phyloP scores from a whole-genome alignment of 768 basidiomycete species.

The Asterophora lycoperdoides region DNA sequence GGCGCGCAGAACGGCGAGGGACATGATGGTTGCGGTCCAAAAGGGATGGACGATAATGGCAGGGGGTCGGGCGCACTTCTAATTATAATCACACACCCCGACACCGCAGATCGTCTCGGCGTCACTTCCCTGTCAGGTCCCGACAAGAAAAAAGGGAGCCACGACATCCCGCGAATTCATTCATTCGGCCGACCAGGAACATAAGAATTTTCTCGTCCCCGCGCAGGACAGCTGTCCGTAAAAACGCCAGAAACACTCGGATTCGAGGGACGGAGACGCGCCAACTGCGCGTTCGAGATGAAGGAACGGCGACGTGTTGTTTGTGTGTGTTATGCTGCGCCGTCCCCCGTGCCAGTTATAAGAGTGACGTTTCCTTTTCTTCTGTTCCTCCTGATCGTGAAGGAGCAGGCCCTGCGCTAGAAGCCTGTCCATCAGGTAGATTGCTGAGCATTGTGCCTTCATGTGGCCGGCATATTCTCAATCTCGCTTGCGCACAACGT shows the following conservation, averaged over 20 bases:
- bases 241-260: conserved; percentile 11
- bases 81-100: conserved; percentile 12
- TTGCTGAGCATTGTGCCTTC: conserved; percentile 4
- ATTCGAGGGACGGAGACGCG: conserved; percentile 1
- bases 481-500: neutral
- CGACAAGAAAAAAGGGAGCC: conserved; percentile 7
- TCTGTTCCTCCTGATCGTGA: neutral
- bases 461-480: neutral
- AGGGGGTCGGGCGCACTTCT: conserved; percentile 4
- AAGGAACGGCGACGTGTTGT: conserved; percentile 11
- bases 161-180: neutral
- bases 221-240: conserved; percentile 9
- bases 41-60: conserved; percentile 2
- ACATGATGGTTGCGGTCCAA: conserved; percentile 32
- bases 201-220: neutral
- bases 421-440: conserved; percentile 5
- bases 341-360: neutral
- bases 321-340: conserved; percentile 7
- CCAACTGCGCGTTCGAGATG: neutral
- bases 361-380: neutral
- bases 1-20: conserved; percentile 59
- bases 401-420: conserved; percentile 12
- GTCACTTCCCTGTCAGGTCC: conserved; percentile 17
- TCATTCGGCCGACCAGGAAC: neutral
- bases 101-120: conserved; percentile 16